These are phyloP conservation scores for Fraxinus floribunda DNA, from an alignment of 305 asterid species.

Conservation along the genomic window DNA sequence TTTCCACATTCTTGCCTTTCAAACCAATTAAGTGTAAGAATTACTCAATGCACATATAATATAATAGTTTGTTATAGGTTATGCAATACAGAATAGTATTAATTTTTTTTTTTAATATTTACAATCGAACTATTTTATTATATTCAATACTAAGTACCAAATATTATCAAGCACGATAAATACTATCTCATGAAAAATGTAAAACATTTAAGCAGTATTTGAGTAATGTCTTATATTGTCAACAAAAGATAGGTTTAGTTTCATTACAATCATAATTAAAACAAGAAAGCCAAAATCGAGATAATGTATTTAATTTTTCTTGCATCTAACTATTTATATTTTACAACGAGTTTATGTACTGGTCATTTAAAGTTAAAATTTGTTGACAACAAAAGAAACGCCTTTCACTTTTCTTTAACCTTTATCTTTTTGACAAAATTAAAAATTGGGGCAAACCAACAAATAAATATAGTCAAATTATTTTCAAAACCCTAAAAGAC, in stretches of 20 bases:
- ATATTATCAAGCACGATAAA: not conserved
- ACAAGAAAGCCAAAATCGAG: not conserved
- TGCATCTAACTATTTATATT: not conserved
- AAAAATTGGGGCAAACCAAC: not conserved
- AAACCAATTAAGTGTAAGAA: not conserved
- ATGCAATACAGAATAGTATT: not conserved
- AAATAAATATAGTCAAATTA: not conserved
- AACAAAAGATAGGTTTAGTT: not conserved
- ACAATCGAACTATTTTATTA: not conserved
- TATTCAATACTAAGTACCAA: not conserved
- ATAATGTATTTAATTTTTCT: not conserved
- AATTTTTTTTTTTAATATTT: not conserved
- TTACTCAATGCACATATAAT: not conserved
- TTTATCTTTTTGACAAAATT: not conserved
- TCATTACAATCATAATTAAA: not conserved
- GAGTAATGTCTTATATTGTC: not conserved
- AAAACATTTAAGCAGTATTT: not conserved
- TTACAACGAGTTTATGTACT: not conserved
- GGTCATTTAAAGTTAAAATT: too few relatives aligned
- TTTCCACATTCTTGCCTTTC: not conserved
- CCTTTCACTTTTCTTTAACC: not conserved
- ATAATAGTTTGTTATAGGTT: not conserved
- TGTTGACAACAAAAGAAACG: not conserved
- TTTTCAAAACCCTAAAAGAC: not conserved
- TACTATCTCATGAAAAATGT: not conserved